A percentile compares a stretch with the other conserved stretches of the same genome.
Conservation (phyloP, 345 rosid species). For the Murraya koenigii region DNA sequence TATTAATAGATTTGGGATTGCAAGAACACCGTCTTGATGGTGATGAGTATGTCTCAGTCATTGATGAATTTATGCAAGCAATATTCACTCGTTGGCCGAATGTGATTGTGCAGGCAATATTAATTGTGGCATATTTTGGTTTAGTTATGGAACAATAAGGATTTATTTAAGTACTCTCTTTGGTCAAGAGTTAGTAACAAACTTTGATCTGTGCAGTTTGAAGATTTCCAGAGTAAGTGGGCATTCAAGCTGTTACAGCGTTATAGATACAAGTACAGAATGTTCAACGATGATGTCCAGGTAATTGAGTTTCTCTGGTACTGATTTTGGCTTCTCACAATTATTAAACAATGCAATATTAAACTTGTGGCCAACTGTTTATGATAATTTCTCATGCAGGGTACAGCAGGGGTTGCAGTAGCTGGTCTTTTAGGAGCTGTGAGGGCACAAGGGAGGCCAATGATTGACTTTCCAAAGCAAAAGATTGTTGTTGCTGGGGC, state of each 20-base stretch:
- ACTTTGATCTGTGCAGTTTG: constrained; percentile 57
- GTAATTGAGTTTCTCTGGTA: constrained; percentile 38
- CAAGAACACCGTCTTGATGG: constrained; percentile 88
- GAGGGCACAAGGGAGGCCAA: constrained; percentile 94
- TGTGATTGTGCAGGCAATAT: constrained; percentile 89
- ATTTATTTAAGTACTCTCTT: background rate
- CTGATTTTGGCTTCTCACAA: constrained; percentile 8
- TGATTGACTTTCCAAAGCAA: constrained; percentile 97
- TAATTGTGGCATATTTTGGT: constrained; percentile 15
- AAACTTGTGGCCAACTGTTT: background rate
- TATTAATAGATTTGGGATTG: constrained; percentile 78
- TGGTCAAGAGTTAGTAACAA: constrained; percentile 6
- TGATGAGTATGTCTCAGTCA: constrained; percentile 66
- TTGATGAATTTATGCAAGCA: constrained; percentile 99
- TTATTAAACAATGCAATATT: background rate
- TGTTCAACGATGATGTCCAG: constrained; percentile 99
- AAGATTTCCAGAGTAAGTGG: constrained; percentile 99
- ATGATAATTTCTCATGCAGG: constrained; percentile 37
- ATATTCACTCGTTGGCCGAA: constrained; percentile 97
- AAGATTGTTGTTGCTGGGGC: constrained; percentile 99
- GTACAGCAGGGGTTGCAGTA: constrained; percentile 97
- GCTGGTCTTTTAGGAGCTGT: constrained; percentile 99
- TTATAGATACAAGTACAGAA: constrained; percentile 72
- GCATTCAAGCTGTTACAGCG: constrained; percentile 96
- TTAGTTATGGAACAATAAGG: constrained; percentile 6